Evolutionary conservation across 345 rosid species (phyloP).

Genomic region (Camelina neglecta): DNA sequence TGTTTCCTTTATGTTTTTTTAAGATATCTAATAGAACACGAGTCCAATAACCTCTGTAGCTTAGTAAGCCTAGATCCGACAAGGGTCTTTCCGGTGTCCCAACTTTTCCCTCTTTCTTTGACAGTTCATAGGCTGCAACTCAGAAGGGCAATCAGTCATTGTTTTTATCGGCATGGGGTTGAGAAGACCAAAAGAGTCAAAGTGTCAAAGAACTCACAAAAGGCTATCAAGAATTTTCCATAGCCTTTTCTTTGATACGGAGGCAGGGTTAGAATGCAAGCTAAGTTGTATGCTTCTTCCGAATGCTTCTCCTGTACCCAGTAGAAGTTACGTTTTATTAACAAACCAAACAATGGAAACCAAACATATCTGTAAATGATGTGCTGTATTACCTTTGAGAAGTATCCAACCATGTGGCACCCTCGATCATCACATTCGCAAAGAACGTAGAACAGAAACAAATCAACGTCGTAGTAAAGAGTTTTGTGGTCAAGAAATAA

Average conservation of each 20-base stretch:
- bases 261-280: slow-evolving; percentile 98
- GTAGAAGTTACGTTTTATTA: slow-evolving; percentile 13
- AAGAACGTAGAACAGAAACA: slow-evolving; percentile 87
- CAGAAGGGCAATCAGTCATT: neutral
- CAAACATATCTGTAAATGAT: slow-evolving; percentile 18
- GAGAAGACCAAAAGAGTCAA: neutral
- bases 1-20: slow-evolving; percentile 98
- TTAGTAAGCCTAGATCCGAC: slow-evolving; percentile 91
- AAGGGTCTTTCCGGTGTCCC: slow-evolving; percentile 99
- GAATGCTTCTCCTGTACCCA: slow-evolving; percentile 92
- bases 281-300: slow-evolving; percentile 95
- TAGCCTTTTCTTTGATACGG: slow-evolving; percentile 99
- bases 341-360: slow-evolving; percentile 34
- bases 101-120: slow-evolving; percentile 98
- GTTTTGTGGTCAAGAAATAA: slow-evolving; percentile 99
- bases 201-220: slow-evolving; percentile 66
- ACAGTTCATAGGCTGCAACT: slow-evolving; percentile 90
- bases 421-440: slow-evolving; percentile 99
- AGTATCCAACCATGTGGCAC: slow-evolving; percentile 99
- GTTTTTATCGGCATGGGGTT: neutral
- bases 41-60: slow-evolving; percentile 99
- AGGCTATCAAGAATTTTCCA: slow-evolving; percentile 95
- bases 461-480: slow-evolving; percentile 96
- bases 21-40: slow-evolving; percentile 91
- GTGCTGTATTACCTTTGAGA: slow-evolving; percentile 70